Base-by-base conservation (phyloP, 306 rosid species). In the Echinosophora koreensis region DNA sequence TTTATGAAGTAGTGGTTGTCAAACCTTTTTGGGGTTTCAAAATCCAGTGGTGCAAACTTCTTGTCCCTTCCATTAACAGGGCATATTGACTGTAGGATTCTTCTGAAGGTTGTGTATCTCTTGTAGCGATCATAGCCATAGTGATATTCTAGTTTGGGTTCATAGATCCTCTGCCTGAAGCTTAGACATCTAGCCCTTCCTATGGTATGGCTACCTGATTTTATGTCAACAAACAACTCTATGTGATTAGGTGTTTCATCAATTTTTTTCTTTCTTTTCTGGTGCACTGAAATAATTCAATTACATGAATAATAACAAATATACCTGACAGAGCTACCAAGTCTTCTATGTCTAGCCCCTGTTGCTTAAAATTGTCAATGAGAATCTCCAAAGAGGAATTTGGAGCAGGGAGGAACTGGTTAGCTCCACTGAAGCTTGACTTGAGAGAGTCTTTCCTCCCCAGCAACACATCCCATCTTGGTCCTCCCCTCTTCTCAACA, bases 111-210 rank as follows among this genome's bases (percentile, higher is more conserved):
- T 57, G 88, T 88, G 81, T 86, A 80, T 27, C 95, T 74, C 66
- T 88, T 83, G 82, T 89, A 92, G 61, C 56, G 92, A 56, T 94
- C 97, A 58, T 73, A 73, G 12, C 82, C 89, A 14, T 78, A 18
- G 35, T 82, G 77, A 1, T 89, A 82, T 60, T 74, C 87, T 2
- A 32, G 61, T 11, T 79, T 71, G 17, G 80, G 12, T 22, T 94
- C 92, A 57, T 94, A 87, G 28, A 84, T 71, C 55, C 97, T 85
- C 72, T 94, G 90, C 60, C 90, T 82, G 87, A 94, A 90, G 74
- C 87, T 94, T 49, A 81, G 0, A 80, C 98, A 94, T 66, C 91
- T 90, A 71, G 97, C 97, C 80, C 85, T 87, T 77, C 98, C 98
- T 17, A 94, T 84, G 35, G 98, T 92, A 81, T 94, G 98, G 79